phyloP scores from a whole-genome alignment of 306 rosid genomes.

The Gleditsia sinensis region DNA sequence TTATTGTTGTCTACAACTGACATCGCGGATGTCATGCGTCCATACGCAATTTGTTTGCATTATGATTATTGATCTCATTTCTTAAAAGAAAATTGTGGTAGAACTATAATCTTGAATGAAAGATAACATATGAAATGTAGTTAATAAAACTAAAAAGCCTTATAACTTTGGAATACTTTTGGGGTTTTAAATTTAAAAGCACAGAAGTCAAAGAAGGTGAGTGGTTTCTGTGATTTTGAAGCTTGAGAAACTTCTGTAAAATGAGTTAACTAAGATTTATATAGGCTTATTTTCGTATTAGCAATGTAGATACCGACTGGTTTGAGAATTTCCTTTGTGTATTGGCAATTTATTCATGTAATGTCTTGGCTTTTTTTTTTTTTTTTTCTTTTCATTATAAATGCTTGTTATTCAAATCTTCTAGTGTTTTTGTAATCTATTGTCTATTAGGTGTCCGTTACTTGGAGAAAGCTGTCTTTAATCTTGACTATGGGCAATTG shows the following conservation, averaged over 20 bases:
- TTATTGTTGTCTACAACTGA: background rate
- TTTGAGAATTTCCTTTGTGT: background rate
- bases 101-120: constrained; percentile 14
- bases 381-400: background rate
- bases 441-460: constrained; percentile 79
- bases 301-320: background rate
- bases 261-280: background rate
- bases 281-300: constrained; percentile 11
- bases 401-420: constrained; percentile 22
- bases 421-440: constrained; percentile 30
- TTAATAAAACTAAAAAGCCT: background rate
- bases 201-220: background rate
- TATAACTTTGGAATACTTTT: background rate
- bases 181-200: background rate
- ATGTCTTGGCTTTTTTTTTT: background rate
- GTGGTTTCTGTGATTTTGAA: background rate
- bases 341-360: background rate
- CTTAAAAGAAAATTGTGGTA: background rate
- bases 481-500: constrained; percentile 90
- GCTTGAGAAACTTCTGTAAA: constrained; percentile 5
- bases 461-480: constrained; percentile 97
- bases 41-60: background rate
- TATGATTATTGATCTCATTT: background rate
- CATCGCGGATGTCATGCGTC: constrained; percentile 11
- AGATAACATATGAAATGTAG: constrained; percentile 13